Evolutionary conservation across 2,329 filamentous ascomycete genomes (phyloP).

Genomic region (Epichloe sylvatica): DNA sequence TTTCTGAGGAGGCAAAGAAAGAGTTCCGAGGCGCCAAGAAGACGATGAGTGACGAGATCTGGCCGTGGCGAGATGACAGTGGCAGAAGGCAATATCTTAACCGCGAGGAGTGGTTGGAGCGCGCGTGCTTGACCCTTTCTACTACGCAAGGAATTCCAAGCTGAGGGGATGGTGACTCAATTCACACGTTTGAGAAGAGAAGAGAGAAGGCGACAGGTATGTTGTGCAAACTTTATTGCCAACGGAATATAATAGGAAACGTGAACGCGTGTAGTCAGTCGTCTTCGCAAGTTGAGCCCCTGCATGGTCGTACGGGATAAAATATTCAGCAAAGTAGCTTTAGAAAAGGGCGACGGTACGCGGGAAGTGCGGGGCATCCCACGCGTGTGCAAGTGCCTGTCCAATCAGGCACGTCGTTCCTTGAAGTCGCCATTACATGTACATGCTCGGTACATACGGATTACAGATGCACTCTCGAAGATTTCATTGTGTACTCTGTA

Average conservation of each 20-base stretch:
- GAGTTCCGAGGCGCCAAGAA: not conserved
- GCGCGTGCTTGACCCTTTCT: not conserved
- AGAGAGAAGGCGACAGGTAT: not conserved
- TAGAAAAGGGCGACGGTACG: too few relatives aligned
- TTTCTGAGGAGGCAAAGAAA: too few relatives aligned
- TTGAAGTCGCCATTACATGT: too few relatives aligned
- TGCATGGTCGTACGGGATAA: not conserved
- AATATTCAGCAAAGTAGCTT: not conserved
- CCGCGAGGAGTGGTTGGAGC: not conserved
- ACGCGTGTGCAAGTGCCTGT: too few relatives aligned
- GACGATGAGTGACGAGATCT: not conserved
- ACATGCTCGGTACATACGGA: too few relatives aligned
- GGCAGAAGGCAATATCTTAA: not conserved
- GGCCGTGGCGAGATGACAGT: not conserved
- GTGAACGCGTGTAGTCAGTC: not conserved
- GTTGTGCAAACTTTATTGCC: too few relatives aligned
- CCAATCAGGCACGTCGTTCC: too few relatives aligned
- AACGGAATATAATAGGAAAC: not conserved
- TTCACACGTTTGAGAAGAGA: not conserved
- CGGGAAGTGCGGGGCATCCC: too few relatives aligned
- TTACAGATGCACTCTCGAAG: too few relatives aligned
- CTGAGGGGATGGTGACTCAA: not conserved
- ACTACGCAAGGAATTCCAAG: not conserved
- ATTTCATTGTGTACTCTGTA: too few relatives aligned
- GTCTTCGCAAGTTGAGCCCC: not conserved